Evolutionary conservation across 2,329 filamentous ascomycete species (phyloP).

Genomic region (Curvularia spicifera): DNA sequence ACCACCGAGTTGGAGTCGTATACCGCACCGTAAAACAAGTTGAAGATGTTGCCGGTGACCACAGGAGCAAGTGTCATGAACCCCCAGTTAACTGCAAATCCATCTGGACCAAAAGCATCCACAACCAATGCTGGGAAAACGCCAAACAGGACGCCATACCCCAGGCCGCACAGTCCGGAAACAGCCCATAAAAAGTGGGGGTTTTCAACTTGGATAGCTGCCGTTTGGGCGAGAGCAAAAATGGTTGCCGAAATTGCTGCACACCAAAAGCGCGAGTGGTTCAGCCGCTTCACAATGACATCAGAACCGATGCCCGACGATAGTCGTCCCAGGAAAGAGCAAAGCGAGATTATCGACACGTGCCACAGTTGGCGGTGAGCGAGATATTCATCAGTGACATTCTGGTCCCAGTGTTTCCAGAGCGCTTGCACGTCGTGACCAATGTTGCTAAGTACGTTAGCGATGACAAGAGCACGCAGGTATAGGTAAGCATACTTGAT

Average conservation of each 20-base stretch:
- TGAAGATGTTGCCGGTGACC: constrained; percentile 88
- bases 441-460: constrained; percentile 74
- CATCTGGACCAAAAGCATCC: constrained; percentile 88
- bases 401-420: constrained; percentile 84
- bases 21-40: constrained; percentile 83
- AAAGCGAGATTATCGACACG: constrained; percentile 90
- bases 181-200: constrained; percentile 79
- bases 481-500: constrained; percentile 78
- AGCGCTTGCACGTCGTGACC: constrained; percentile 87
- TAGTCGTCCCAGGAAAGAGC: constrained; percentile 83
- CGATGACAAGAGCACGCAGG: not conserved
- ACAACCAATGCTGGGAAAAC: constrained; percentile 87
- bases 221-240: constrained; percentile 80
- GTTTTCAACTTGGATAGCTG: constrained; percentile 75
- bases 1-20: constrained; percentile 81
- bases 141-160: constrained; percentile 92
- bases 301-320: constrained; percentile 81
- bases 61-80: constrained; percentile 91
- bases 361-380: constrained; percentile 85
- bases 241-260: constrained; percentile 77
- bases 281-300: constrained; percentile 79
- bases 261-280: constrained; percentile 89
- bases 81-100: constrained; percentile 94
- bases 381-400: constrained; percentile 74
- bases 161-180: constrained; percentile 83